Evolutionary conservation across 2,329 filamentous ascomycete genomes (phyloP).

Genomic region (Paramyrothecium sp.): DNA sequence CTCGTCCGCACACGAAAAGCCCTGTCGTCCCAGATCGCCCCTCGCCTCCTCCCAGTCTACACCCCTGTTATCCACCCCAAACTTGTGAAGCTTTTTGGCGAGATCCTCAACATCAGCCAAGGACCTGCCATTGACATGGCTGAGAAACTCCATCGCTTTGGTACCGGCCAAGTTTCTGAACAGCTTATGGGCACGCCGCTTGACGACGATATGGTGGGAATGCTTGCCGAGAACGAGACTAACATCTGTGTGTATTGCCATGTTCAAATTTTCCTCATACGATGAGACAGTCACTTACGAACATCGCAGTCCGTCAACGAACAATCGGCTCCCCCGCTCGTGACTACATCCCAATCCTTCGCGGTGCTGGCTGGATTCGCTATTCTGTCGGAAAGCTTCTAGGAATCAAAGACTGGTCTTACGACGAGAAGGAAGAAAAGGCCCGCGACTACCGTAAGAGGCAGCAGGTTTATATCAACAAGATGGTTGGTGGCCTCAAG

Average conservation of each 20-base stretch:
- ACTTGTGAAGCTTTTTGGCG: constrained; percentile 1
- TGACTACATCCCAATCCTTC: constrained; percentile 3
- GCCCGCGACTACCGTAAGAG: constrained; percentile 6
- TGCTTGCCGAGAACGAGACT: constrained; percentile 6
- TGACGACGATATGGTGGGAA: constrained; percentile 5
- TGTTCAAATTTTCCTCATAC: background rate
- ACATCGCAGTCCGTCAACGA: constrained; percentile 2
- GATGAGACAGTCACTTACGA: background rate
- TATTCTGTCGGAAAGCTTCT: background rate
- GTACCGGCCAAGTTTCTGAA: constrained; percentile 5
- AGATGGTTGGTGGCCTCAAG: constrained; percentile 2
- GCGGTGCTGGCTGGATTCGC: background rate
- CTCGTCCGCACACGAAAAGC: constrained; percentile 1
- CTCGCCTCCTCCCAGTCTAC: constrained; percentile 2
- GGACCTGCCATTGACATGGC: constrained; percentile 4
- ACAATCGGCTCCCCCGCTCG: constrained; percentile 3
- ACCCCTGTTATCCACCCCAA: constrained; percentile 4
- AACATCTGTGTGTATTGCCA: constrained; percentile 1
- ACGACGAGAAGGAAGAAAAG: constrained; percentile 1
- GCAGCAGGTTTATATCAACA: constrained; percentile 5
- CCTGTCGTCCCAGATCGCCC: constrained; percentile 1
- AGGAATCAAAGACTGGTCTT: constrained; percentile 1
- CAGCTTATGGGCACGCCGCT: constrained; percentile 6
- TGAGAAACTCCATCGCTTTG: constrained; percentile 3
- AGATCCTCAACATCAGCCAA: constrained; percentile 1